Evolutionary conservation across 208 protist species (phyloP).

Genomic region (Porcisia hertigi): DNA sequence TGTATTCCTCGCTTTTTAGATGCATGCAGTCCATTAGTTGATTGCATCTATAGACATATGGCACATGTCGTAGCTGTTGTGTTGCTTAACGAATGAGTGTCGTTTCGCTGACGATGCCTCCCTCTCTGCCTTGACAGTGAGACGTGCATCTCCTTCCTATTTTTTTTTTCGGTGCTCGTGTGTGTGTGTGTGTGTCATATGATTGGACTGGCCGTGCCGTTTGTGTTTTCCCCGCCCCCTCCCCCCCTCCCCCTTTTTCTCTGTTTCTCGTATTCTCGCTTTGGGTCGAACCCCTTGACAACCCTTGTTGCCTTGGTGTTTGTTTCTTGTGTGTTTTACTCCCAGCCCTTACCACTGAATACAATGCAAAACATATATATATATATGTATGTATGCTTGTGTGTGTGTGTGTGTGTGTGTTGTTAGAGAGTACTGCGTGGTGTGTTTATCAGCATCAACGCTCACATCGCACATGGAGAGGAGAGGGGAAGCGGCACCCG

Average conservation of each 20-base stretch:
- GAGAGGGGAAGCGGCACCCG: background rate
- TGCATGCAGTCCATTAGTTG: background rate
- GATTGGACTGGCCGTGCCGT: background rate
- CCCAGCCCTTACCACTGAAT: background rate
- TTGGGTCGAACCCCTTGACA: background rate
- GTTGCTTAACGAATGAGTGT: background rate
- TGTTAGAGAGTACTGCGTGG: too few species aligned
- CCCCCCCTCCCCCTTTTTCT: too few species aligned
- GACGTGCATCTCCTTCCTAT: background rate
- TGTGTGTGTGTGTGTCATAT: background rate
- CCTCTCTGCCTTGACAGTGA: background rate
- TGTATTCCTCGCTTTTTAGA: background rate
- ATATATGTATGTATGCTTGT: background rate
- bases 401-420: background rate
- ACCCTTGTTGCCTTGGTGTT: background rate
- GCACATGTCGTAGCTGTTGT: background rate
- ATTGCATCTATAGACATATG: background rate
- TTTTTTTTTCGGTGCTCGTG: background rate
- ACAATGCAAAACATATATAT: too few species aligned
- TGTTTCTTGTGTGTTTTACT: background rate
- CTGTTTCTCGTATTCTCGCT: too few species aligned
- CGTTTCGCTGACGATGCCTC: background rate
- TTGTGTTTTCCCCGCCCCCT: background rate
- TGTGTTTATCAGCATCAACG: background rate
- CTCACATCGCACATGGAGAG: background rate